Evolutionary conservation across 2,329 filamentous ascomycete species (phyloP), one percentile per base, ranked within the genome.

Genomic region (Sclerotinia subarctica): DNA sequence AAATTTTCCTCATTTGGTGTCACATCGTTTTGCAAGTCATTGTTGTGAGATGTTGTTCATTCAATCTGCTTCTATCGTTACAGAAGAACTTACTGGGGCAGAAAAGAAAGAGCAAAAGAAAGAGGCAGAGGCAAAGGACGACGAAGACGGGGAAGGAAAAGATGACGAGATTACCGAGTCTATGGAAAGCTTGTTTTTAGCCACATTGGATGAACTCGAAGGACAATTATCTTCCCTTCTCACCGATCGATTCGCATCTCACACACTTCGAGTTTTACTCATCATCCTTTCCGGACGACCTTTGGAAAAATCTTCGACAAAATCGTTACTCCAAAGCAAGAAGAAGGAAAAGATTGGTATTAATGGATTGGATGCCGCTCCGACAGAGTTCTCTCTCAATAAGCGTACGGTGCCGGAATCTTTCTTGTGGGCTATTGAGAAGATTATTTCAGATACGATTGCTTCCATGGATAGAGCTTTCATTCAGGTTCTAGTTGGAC

Each of bases 1-100:
- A 46, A 92, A 98, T 79, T 96, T 98, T 79, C 82, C 94, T 69
- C 90, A 94, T 74, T 85, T 99, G 38, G 89, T 97, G 64, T 94
- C 96, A 78, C 95, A 99, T 80, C 90, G 95, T 24, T 99, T 99
- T 76, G 95, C 95, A 6, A 96, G 94, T 70, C 95, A 99, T 81
- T 98, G 94, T 80, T 97, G 94, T 78, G 95, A 99, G 81, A 92
- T 92, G 35, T 84, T 99, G 44, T 98, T 99, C 78, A 83, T 94
- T 60, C 88, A 91, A 72, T 90, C 92, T 1, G 94, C 94, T 0
- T 90, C 91, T 0, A 81, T 90, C 15, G 91, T 97, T 49, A 90
- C 90, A 19, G 83, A 89, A 70, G 94, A 97, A 79, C 79, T 92
- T 21, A 79, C 81, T 7, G 78, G 84, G 77, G 80, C 82, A 13